A percentile compares a stretch with the other conserved stretches of the same genome.
These are phyloP conservation scores for Euphorbia celastroides DNA, from an alignment of 441 rosid species.

Conservation along the genomic window DNA sequence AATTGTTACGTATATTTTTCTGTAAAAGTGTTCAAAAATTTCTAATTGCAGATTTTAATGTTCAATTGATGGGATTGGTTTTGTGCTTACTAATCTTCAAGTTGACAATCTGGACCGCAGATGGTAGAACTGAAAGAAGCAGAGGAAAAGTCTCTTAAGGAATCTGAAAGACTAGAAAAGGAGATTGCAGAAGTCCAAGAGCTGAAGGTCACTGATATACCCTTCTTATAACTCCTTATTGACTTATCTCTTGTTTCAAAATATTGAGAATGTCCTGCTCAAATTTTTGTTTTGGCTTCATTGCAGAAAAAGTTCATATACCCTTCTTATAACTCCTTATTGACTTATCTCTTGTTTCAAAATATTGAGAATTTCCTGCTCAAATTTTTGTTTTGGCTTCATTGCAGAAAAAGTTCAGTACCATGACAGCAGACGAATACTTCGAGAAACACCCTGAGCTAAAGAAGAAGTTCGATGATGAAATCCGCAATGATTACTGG, in stretches of 20 bases:
- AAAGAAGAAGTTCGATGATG: slow-evolving; percentile 94
- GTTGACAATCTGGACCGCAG: slow-evolving; percentile 24
- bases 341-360: not conserved
- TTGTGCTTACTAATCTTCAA: not conserved
- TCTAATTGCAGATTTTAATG: not conserved
- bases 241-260: not conserved
- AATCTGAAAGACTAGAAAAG: slow-evolving; percentile 76
- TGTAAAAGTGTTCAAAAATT: too few species aligned
- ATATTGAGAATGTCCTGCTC: not conserved
- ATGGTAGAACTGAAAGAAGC: slow-evolving; percentile 88
- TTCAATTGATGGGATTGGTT: not conserved
- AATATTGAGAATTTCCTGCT: not conserved
- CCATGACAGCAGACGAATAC: slow-evolving; percentile 99
- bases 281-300: not conserved
- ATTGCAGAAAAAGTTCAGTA: slow-evolving; percentile 76
- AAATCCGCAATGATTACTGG: slow-evolving; percentile 46
- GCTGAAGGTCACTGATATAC: slow-evolving; percentile 45
- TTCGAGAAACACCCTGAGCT: slow-evolving; percentile 93
- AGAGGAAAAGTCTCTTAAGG: slow-evolving; percentile 68
- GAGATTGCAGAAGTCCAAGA: slow-evolving; percentile 81
- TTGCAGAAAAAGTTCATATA: slow-evolving; percentile 73
- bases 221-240: too few species aligned
- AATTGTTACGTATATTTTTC: too few species aligned
- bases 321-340: too few species aligned
- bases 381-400: not conserved